A percentile compares a stretch with the other conserved stretches of the same genome.
These are phyloP conservation scores for Backusella psychrophila DNA, from an alignment of 192 early-diverging fungal genomes.

Conservation along the genomic window DNA sequence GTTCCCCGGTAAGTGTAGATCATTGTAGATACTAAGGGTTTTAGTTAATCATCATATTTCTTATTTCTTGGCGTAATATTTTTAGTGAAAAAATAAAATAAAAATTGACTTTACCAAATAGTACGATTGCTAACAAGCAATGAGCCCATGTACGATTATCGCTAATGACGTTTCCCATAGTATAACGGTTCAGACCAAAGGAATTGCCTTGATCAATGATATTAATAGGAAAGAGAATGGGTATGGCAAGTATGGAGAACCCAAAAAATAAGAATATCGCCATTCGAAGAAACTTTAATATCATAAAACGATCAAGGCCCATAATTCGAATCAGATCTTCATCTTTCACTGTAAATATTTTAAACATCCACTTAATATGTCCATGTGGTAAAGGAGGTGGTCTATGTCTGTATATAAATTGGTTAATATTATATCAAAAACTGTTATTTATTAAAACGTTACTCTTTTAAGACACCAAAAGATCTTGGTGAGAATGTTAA, in stretches of 20 bases:
- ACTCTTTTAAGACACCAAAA: conserved; percentile 60
- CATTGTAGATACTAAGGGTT: background rate
- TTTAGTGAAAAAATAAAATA: background rate
- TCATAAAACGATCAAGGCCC: conserved; percentile 79
- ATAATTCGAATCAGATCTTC: conserved; percentile 52
- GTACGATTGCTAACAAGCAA: conserved; percentile 49
- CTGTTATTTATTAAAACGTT: background rate
- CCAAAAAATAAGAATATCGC: conserved; percentile 62
- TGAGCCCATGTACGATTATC: conserved; percentile 69
- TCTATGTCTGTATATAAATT: conserved; percentile 40
- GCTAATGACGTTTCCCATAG: conserved; percentile 70
- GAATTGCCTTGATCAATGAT: conserved; percentile 41
- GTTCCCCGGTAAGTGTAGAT: conserved; percentile 55
- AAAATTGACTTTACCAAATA: conserved; percentile 41
- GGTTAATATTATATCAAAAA: background rate
- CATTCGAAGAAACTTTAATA: conserved; percentile 68
- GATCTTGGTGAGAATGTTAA: conserved; percentile 73
- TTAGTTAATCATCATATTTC: background rate
- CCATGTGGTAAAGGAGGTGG: conserved; percentile 53
- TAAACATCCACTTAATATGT: conserved; percentile 58
- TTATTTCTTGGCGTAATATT: background rate
- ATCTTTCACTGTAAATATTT: conserved; percentile 51
- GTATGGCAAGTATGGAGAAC: conserved; percentile 53
- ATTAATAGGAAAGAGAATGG: conserved; percentile 74
- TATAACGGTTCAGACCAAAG: conserved; percentile 55